Evolutionary conservation across 202 grass and related monocot species (phyloP).

Genomic region (Zoysia matrella): DNA sequence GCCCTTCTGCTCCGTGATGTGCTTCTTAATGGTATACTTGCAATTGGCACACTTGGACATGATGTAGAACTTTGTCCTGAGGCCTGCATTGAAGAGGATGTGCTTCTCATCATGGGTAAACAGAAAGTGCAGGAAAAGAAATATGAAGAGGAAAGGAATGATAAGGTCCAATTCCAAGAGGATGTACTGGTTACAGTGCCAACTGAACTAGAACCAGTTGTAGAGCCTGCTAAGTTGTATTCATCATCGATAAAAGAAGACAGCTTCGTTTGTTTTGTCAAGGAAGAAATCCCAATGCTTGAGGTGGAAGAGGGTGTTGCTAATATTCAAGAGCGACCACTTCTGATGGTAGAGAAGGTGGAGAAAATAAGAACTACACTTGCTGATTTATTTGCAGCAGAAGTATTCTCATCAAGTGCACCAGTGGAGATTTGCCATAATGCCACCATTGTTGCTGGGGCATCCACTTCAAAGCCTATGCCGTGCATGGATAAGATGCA

Average conservation of each 20-base stretch:
- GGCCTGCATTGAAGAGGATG: slow-evolving; percentile 42
- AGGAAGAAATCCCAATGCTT: slow-evolving; percentile 40
- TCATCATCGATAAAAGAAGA: slow-evolving; percentile 46
- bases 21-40: slow-evolving; percentile 81
- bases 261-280: slow-evolving; percentile 26
- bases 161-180: slow-evolving; percentile 16
- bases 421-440: slow-evolving; percentile 36
- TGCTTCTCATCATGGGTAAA: slow-evolving; percentile 32
- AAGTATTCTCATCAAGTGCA: slow-evolving; percentile 52
- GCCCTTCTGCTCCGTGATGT: slow-evolving; percentile 86
- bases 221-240: slow-evolving; percentile 58
- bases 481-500: slow-evolving; percentile 53
- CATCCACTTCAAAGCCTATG: slow-evolving; percentile 40
- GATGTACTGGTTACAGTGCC: neutral
- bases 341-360: slow-evolving; percentile 72
- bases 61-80: slow-evolving; percentile 50
- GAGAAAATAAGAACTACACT: slow-evolving; percentile 86
- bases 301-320: slow-evolving; percentile 38
- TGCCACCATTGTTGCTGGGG: slow-evolving; percentile 15
- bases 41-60: slow-evolving; percentile 88
- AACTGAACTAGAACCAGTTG: slow-evolving; percentile 38
- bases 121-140: slow-evolving; percentile 49
- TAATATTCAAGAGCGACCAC: slow-evolving; percentile 71
- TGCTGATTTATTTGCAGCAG: slow-evolving; percentile 95
- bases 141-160: slow-evolving; percentile 32